Percentiles rank a stretch among this genome's conserved stretches.
Conservation (phyloP, 371 early-diverging fungal genomes). For the Rhizomucor pusillus region DNA sequence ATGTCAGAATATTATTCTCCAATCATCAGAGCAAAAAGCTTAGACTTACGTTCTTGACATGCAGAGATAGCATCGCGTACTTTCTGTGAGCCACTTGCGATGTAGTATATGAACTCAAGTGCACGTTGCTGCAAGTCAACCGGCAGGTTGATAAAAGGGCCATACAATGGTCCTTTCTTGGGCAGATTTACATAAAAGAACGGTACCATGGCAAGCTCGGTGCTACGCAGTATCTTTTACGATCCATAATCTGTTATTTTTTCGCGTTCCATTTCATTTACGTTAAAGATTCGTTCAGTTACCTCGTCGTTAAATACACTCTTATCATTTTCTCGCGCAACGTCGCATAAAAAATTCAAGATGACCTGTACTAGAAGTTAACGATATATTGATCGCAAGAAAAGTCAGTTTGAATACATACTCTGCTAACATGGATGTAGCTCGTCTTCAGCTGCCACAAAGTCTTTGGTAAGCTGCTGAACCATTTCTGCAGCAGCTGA, state of each 20-base stretch:
- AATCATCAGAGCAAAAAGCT: no score
- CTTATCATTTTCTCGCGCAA: conserved; percentile 26
- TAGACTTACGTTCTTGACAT: conserved; percentile 13
- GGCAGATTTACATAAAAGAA: conserved; percentile 48
- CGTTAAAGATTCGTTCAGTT: not conserved
- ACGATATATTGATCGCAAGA: conserved; percentile 2
- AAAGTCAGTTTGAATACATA: conserved; percentile 23
- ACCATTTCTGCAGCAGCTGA: conserved; percentile 26
- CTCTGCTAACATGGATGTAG: conserved; percentile 46
- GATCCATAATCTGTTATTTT: not conserved
- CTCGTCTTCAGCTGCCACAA: conserved; percentile 53
- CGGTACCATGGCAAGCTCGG: conserved; percentile 40
- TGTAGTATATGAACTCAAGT: conserved; percentile 49
- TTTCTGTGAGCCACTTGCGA: conserved; percentile 26
- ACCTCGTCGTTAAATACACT: conserved; percentile 30
- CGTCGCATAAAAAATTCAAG: conserved; percentile 31
- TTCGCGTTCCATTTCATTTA: not conserved
- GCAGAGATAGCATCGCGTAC: conserved; percentile 22
- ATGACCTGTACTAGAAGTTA: conserved; percentile 13
- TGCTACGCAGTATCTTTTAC: conserved; percentile 27
- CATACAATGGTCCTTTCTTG: conserved; percentile 39
- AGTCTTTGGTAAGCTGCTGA: conserved; percentile 51
- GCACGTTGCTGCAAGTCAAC: conserved; percentile 45
- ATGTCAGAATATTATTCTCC: no score
- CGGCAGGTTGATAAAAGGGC: conserved; percentile 46